Base-by-base conservation (phyloP, 176 grass and related monocot species). In the Carex kokanica region DNA sequence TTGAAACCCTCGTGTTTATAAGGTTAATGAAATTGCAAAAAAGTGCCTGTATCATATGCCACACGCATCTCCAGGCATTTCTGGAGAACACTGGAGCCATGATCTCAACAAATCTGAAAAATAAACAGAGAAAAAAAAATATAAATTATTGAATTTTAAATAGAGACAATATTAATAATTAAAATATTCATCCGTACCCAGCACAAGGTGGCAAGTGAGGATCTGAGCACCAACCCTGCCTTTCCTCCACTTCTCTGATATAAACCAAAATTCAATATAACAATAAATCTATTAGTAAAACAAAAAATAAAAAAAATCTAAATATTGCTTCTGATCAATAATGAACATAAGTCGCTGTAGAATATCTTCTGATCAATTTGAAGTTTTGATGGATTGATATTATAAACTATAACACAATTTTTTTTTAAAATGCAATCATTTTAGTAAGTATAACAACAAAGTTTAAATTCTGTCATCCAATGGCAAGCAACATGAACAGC, bases 31-130 rank as follows among this genome's bases (percentile, higher is more conserved):
- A 6, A 7, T 74, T 70, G 25, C 1, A 17, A 72, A 25, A n/a
- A 59, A 17, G 8, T 60, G 74, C 93, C 93, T 95, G 93, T 64
- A 95, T 95, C 88, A 95, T 90, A 87, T 95, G 93, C 90, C 93
- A 95, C 45, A 90, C 90, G 5, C 93, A 95, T 85, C 88, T 89
- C 93, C 93, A 95, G 38, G 93, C 90, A 63, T 81, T 67, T 67
- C 88, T 90, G 16, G 90, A 88, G 78, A 94, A 94, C 32, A 94
- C 90, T 15, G 93, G 88, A 60, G 90, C 93, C 93, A 95, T 95
- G 53, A 95, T 92, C 83, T 95, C 93, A 80, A 95, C 88, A 88
- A 91, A 95, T 3, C 93, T 95, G 73, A 54, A 75, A 51, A 64
- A 36, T 15, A 56, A 80, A 64, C 0, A 23, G 18, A 71, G 8